Conservation (phyloP, 2,329 filamentous ascomycete species). For the Rutstroemia sp. region DNA sequence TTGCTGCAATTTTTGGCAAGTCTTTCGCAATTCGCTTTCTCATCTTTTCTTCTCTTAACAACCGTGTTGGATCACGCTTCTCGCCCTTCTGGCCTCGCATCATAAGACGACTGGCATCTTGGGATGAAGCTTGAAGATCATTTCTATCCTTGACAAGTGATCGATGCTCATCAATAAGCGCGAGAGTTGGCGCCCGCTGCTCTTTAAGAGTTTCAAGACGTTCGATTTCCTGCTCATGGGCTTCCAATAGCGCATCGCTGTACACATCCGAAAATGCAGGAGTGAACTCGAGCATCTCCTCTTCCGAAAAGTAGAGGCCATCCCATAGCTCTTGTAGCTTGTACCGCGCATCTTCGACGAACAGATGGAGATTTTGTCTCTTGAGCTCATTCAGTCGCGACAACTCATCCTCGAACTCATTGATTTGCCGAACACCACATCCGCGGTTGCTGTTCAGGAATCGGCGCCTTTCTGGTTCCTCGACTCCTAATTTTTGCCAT, state of each 20-base stretch:
- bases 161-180: slow-evolving; percentile 76
- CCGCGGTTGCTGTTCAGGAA: slow-evolving; percentile 86
- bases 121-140: slow-evolving; percentile 80
- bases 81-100: slow-evolving; percentile 87
- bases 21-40: slow-evolving; percentile 95
- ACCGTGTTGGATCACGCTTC: slow-evolving; percentile 86
- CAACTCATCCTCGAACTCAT: slow-evolving; percentile 92
- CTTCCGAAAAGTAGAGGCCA: slow-evolving; percentile 85
- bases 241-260: slow-evolving; percentile 88
- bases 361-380: slow-evolving; percentile 87
- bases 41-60: slow-evolving; percentile 96
- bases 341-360: slow-evolving; percentile 88
- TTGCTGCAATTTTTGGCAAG: slow-evolving; percentile 79
- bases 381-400: slow-evolving; percentile 84
- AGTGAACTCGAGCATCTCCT: slow-evolving; percentile 97
- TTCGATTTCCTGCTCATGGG: slow-evolving; percentile 85
- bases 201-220: slow-evolving; percentile 76
- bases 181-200: slow-evolving; percentile 77
- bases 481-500: slow-evolving; percentile 82
- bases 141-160: slow-evolving; percentile 78
- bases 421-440: slow-evolving; percentile 84
- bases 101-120: slow-evolving; percentile 91
- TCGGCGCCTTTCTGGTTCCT: slow-evolving; percentile 72
- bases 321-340: slow-evolving; percentile 96
- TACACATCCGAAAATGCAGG: slow-evolving; percentile 96